Evolutionary conservation across 306 rosid species (phyloP), one percentile per base, ranked within the genome.

Genomic region (Sechiopsis laciniata): DNA sequence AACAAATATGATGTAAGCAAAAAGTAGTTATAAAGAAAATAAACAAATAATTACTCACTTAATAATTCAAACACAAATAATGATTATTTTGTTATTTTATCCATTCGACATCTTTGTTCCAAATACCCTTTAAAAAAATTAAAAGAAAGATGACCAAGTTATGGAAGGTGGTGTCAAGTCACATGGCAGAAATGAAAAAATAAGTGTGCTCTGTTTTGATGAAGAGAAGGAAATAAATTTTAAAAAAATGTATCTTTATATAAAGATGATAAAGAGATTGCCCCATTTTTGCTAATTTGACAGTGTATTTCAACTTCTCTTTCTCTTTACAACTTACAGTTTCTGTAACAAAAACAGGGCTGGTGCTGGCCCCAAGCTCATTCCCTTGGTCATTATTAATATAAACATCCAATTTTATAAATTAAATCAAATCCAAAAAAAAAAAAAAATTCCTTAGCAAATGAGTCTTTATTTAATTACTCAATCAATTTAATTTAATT

Each of bases 141-240:
- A 26, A 26, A 26, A 26, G 65, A 24, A 32, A 62, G 69, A 32
- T 32, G 69, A 62, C 7, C 17, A 62, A 32, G 69, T 62, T 3
- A 64, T 37, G 71, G 71, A 53, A 75, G 81, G 84, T 88, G 91
- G 55, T 81, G 90, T 87, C 88, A 79, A 83, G 88, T 87, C 88
- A 83, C 80, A 81, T 79, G 84, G 80, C 83, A 84, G 79, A 42
- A 40, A 32, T 64, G 71, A 40, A 24, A 35, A 52, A n/a, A 50
- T 9, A 15, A 40, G n/a, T 8, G n/a, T 8, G 53, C 71, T 35
- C 8, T 40, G 71, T 65, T 42, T 65, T 65, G 32, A 63, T 63
- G 70, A 63, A 32, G 7, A 40, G 13, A 8, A 2, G 4, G 8
- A 15, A 6, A 40, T 4, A 6, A 40, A 40, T 5, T 40, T 40